Base-by-base conservation (phyloP, 768 basidiomycete genomes). In the Lactifluus rugatus region DNA sequence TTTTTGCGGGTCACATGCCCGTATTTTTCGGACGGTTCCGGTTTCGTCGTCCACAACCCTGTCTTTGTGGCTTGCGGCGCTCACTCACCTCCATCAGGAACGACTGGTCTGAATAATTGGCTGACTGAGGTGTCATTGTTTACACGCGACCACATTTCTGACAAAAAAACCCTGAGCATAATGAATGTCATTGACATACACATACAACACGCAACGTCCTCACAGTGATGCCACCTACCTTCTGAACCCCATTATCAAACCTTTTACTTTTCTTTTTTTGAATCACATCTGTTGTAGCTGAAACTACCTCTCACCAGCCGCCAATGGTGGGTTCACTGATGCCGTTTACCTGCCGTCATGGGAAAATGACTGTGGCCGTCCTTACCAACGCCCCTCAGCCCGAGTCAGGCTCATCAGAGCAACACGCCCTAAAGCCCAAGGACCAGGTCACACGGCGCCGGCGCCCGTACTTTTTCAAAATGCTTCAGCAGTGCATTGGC, bases 391-490 rank as follows among this genome's bases (percentile, higher is more conserved):
- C 41, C 32, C n/a, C 56, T 57, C 56, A 16, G 48, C 23, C 42
- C 7, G 23, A 9, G 25, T 21, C 50, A 17, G 17, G 5, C 23
- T 23, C 42, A 23, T 44, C 21, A 10, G 19, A 14, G 28, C 54
- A 26, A 32, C 25, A 9, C 36, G 34, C 41, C n/a, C 11, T 16
- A 28, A 36, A 21, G 14, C 50, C 44, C 44, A 52, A 26, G 11
- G 39, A 25, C 19, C 57, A 52, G 34, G 23, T 4, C 23, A 39
- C 23, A 25, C 31, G 23, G 45, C 61, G 36, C 48, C 23, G 23
- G 39, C 54, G 59, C 46, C 54, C 54, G n/a, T 56, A 31, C 48
- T 55, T 63, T 34, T 56, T 61, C 51, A 44, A 52, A 42, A 42
- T 23, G 51, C 36, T 63, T 36, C 59, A 42, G 23, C n/a, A 42